Base-by-base conservation (phyloP, 1,284 basidiomycete genomes). In the Rhodotorula sp. region DNA sequence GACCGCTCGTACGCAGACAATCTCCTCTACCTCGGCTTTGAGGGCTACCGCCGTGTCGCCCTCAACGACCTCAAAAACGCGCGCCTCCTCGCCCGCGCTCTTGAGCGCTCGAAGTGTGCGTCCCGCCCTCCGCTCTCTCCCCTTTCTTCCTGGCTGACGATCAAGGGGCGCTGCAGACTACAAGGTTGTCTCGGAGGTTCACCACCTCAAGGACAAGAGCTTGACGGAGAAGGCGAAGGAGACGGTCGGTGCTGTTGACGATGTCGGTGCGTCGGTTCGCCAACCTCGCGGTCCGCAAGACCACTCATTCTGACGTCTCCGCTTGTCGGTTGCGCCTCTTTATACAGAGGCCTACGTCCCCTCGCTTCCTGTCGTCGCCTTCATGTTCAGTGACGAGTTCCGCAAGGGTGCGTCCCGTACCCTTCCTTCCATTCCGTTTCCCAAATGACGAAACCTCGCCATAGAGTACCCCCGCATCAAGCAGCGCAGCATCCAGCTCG, bases 341-440 rank as follows among this genome's bases (percentile, higher is more conserved):
- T 34, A 66, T 48, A 15, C 51, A 68, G 71, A 71, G 15, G 22
- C 79, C 54, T 94, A 93, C 79, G 79, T 82, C 9, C 86, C 90
- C 4, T 91, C 91, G 4, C 83, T 98, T 29, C 94, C 94, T 6
- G 94, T 97, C 22, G 92, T 97, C 0, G 83, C 91, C 0, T 98
- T 98, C 88, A 78, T 78, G 60, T 94, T 96, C 84, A 89, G 89
- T 1, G 89, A 96, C 78, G 81, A 84, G 22, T 90, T 92, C 83
- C 84, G 87, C 39, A 79, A 64, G 84, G 71, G 80, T 88, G 67
- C 80, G 91, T n/a, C 53, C 15, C 22, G 22, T n/a, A 11, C 78
- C 91, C 91, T 0, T 84, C 89, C 39, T 64, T 59, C 30, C n/a
- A 13, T 30, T 46, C 36, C 39, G 13, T 2, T 32, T 30, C 7